Evolutionary conservation across 371 early-diverging fungal species (phyloP).

Genomic region (Zychaea mexicana): DNA sequence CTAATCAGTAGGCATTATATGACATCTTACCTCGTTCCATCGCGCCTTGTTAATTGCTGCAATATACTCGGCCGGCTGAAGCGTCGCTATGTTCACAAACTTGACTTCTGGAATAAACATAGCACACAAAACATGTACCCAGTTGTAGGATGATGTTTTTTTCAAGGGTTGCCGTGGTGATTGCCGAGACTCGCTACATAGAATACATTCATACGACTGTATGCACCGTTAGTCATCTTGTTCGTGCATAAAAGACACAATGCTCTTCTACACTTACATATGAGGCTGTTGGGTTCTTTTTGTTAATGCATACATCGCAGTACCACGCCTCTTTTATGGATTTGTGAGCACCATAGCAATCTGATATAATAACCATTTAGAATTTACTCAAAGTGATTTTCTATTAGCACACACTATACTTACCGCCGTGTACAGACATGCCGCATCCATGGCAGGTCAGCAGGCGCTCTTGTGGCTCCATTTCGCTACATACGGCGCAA

Average conservation of each 20-base stretch:
- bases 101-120: constrained; percentile 79
- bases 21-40: constrained; percentile 45
- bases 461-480: constrained; percentile 26
- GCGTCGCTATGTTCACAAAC: constrained; percentile 61
- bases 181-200: constrained; percentile 51
- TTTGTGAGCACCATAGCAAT: constrained; percentile 51
- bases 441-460: constrained; percentile 64
- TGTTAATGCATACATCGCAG: constrained; percentile 69
- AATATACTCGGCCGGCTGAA: constrained; percentile 81
- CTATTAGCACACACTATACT: background rate
- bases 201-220: constrained; percentile 61
- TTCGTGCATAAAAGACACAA: too few species aligned
- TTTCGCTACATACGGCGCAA: constrained; percentile 56
- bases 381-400: background rate
- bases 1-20: background rate
- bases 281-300: constrained; percentile 58
- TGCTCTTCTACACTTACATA: too few species aligned
- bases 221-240: background rate
- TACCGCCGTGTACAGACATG: constrained; percentile 65
- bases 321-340: constrained; percentile 44
- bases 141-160: constrained; percentile 82
- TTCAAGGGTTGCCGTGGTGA: constrained; percentile 73
- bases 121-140: constrained; percentile 95
- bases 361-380: constrained; percentile 16
- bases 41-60: constrained; percentile 66